These are phyloP conservation scores for Myxozyma neglecta DNA, from an alignment of 805 yeast species.

Conservation along the genomic window DNA sequence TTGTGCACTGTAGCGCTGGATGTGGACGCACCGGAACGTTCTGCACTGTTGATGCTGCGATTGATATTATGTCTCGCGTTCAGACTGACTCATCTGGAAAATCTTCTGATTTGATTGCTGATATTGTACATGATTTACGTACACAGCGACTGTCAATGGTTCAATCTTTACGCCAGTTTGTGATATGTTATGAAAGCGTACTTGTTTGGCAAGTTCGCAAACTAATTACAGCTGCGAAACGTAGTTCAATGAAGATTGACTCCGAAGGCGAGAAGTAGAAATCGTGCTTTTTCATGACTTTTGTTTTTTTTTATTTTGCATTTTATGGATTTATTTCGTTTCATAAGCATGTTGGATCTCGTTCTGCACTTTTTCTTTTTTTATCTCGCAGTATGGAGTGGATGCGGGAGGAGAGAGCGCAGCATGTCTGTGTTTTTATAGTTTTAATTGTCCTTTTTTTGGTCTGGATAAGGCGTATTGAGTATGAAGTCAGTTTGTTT, in stretches of 20 bases:
- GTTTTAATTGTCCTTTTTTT: too few species aligned
- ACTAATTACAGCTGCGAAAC: neutral
- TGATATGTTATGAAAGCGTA: constrained; percentile 68
- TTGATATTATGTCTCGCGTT: constrained; percentile 45
- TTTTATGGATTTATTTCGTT: too few species aligned
- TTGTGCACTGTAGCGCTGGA: constrained; percentile 95
- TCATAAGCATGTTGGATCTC: too few species aligned
- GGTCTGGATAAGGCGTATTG: too few species aligned
- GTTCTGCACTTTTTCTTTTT: too few species aligned
- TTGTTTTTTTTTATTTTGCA: neutral
- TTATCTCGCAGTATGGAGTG: too few species aligned
- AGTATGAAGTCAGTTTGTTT: too few species aligned
- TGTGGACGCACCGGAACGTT: constrained; percentile 96
- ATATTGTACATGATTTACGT: constrained; percentile 65
- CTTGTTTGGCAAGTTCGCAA: constrained; percentile 24
- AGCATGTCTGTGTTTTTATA: too few species aligned
- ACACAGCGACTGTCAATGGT: constrained; percentile 82
- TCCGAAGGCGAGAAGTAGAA: neutral
- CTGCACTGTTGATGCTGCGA: constrained; percentile 46
- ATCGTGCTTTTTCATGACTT: neutral
- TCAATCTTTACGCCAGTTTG: constrained; percentile 72
- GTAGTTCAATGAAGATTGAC: too few species aligned
- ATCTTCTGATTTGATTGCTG: constrained; percentile 56
- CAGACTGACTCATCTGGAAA: constrained; percentile 21
- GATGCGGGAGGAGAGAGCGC: too few species aligned